phyloP scores from a whole-genome alignment of 2,329 filamentous ascomycete genomes.

The Diaporthe sp. region DNA sequence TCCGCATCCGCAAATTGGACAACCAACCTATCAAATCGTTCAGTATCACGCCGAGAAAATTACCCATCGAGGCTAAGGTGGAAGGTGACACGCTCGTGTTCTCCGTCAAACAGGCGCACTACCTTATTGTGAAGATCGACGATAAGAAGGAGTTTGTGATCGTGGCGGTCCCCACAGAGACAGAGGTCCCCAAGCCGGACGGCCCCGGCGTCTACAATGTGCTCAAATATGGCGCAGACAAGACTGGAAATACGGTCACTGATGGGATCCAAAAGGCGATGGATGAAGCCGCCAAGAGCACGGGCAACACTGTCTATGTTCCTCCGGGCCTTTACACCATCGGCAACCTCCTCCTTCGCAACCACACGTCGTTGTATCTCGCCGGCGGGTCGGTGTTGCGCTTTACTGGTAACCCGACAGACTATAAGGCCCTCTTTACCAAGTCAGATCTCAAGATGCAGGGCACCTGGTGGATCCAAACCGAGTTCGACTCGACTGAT shows the following conservation, averaged over 20 bases:
- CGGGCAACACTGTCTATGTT: not conserved
- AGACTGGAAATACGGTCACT: not conserved
- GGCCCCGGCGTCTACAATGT: not conserved
- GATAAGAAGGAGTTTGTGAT: slow-evolving; percentile 16
- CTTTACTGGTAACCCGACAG: not conserved
- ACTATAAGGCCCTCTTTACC: slow-evolving; percentile 11
- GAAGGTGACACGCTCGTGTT: slow-evolving; percentile 3
- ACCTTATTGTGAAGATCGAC: slow-evolving; percentile 8
- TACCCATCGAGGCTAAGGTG: slow-evolving; percentile 2
- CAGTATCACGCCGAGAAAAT: not conserved
- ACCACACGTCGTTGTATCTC: slow-evolving; percentile 10
- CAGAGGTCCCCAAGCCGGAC: not conserved
- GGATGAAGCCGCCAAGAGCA: slow-evolving; percentile 3
- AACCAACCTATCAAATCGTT: slow-evolving; percentile 8
- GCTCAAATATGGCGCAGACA: slow-evolving; percentile 11
- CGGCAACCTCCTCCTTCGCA: slow-evolving; percentile 12
- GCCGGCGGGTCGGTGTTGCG: slow-evolving; percentile 5
- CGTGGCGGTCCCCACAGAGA: not conserved
- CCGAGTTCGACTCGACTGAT: slow-evolving; percentile 9
- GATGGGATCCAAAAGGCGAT: slow-evolving; percentile 13
- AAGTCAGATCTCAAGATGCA: slow-evolving; percentile 12
- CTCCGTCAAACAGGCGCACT: slow-evolving; percentile 13
- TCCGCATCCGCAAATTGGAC: slow-evolving; percentile 4
- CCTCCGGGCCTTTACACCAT: slow-evolving; percentile 1
- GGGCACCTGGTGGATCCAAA: slow-evolving; percentile 15